Percentiles rank a stretch among this genome's conserved stretches.
These are phyloP conservation scores for Termitomyces sp. DNA, from an alignment of 768 basidiomycete genomes.

Conservation along the genomic window DNA sequence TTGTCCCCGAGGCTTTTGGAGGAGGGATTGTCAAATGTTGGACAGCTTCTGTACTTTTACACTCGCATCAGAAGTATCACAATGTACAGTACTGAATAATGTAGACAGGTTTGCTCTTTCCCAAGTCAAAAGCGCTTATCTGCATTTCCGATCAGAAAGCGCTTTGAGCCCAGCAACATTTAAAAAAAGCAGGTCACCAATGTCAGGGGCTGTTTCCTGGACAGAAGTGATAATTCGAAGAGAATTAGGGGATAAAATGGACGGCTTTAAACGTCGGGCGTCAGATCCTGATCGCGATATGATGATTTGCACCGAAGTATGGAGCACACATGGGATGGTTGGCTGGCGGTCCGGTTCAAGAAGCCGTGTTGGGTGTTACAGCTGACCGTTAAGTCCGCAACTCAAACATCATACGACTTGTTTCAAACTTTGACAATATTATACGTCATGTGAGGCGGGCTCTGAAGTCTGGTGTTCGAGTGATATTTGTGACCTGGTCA, in stretches of 20 bases:
- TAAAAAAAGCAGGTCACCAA: neutral
- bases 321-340: neutral
- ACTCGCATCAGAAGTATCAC: neutral
- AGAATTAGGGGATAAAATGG: neutral
- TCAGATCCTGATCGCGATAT: conserved; percentile 4
- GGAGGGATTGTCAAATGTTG: neutral
- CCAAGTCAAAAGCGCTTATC: neutral
- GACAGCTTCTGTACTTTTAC: neutral
- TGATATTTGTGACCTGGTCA: neutral
- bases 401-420: neutral
- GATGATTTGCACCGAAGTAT: neutral
- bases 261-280: conserved; percentile 5
- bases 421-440: neutral
- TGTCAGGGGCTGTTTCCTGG: neutral
- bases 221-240: neutral
- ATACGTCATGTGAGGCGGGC: neutral
- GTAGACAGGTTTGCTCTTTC: neutral
- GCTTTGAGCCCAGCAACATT: neutral
- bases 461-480: neutral
- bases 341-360: neutral
- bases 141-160: conserved; percentile 5
- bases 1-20: neutral
- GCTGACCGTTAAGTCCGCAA: conserved; percentile 9
- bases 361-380: neutral
- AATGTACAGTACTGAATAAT: neutral